Conservation (phyloP, 495 filamentous ascomycete genomes). For the Peziza echinospora region DNA sequence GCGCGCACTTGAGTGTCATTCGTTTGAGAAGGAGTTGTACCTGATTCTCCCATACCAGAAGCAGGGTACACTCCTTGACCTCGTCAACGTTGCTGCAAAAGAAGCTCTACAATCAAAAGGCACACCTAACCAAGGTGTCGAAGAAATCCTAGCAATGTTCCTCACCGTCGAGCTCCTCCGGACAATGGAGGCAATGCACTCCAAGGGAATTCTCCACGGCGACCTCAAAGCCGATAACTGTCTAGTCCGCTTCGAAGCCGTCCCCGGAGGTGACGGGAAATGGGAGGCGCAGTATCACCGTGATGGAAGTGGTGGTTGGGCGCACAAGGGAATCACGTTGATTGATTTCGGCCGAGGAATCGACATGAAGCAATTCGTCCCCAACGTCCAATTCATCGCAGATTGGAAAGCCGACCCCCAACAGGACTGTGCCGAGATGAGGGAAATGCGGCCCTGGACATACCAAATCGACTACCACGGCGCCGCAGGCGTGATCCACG, state of each 20-base stretch:
- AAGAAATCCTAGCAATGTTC: constrained; percentile 82
- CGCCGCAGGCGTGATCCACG: constrained; percentile 64
- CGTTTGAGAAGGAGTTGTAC: constrained; percentile 69
- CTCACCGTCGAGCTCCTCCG: constrained; percentile 80
- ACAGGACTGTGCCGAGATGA: constrained; percentile 83
- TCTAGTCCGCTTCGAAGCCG: constrained; percentile 55
- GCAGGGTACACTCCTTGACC: constrained; percentile 80
- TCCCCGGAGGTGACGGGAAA: constrained; percentile 20
- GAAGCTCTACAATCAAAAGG: constrained; percentile 29
- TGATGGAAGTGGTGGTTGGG: constrained; percentile 59
- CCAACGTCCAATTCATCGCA: constrained; percentile 68
- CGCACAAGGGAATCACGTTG: constrained; percentile 51
- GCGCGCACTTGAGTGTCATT: constrained; percentile 63
- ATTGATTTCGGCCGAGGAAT: constrained; percentile 93
- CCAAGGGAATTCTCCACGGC: constrained; percentile 63
- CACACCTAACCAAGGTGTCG: constrained; percentile 36
- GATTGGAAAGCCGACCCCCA: constrained; percentile 63
- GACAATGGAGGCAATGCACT: constrained; percentile 69
- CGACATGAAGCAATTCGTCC: constrained; percentile 67
- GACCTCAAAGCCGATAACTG: constrained; percentile 94
- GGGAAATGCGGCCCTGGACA: constrained; percentile 80
- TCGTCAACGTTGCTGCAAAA: constrained; percentile 64
- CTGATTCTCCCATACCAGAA: constrained; percentile 69
- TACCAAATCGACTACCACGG: constrained; percentile 93
- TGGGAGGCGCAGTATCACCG: constrained; percentile 35